Percentiles rank a stretch among this genome's conserved stretches.
phyloP scores from a whole-genome alignment of 2,329 filamentous ascomycete genomes.

The Aspergillus vadensis region DNA sequence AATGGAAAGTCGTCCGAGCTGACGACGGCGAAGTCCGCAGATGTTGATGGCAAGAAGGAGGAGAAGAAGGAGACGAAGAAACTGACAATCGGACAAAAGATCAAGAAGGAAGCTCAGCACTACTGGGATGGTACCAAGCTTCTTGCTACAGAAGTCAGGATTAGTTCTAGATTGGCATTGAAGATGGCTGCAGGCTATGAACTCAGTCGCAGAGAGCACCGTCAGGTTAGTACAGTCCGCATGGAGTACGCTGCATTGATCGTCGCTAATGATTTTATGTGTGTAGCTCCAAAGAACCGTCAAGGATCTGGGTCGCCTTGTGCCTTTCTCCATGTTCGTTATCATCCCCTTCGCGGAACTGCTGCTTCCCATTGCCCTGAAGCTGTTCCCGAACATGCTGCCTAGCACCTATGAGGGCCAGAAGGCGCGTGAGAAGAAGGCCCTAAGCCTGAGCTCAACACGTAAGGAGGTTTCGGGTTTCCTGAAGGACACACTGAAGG shows the following conservation, averaged over 20 bases:
- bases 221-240: conserved; percentile 60
- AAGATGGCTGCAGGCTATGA: conserved; percentile 99
- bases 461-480: conserved; percentile 93
- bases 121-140: conserved; percentile 99
- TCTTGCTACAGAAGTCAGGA: conserved; percentile 85
- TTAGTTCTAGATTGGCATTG: conserved; percentile 84
- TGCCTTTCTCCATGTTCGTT: conserved; percentile 95
- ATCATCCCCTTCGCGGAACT: conserved; percentile 96
- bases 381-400: conserved; percentile 94
- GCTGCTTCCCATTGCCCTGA: conserved; percentile 85
- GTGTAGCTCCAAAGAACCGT: conserved; percentile 78
- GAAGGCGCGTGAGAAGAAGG: conserved; percentile 87
- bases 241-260: not conserved
- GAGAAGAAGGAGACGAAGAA: conserved; percentile 77
- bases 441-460: conserved; percentile 75
- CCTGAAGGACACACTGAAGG: conserved; percentile 81
- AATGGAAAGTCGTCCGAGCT: conserved; percentile 62
- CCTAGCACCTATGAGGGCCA: conserved; percentile 96
- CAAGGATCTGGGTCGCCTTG: conserved; percentile 85
- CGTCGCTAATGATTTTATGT: not conserved
- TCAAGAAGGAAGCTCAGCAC: conserved; percentile 90
- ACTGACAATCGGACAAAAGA: conserved; percentile 82
- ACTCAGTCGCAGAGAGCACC: conserved; percentile 86
- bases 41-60: conserved; percentile 58
- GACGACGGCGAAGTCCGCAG: conserved; percentile 60